phyloP scores from a whole-genome alignment of 345 rosid genomes.

The Firmiana major region DNA sequence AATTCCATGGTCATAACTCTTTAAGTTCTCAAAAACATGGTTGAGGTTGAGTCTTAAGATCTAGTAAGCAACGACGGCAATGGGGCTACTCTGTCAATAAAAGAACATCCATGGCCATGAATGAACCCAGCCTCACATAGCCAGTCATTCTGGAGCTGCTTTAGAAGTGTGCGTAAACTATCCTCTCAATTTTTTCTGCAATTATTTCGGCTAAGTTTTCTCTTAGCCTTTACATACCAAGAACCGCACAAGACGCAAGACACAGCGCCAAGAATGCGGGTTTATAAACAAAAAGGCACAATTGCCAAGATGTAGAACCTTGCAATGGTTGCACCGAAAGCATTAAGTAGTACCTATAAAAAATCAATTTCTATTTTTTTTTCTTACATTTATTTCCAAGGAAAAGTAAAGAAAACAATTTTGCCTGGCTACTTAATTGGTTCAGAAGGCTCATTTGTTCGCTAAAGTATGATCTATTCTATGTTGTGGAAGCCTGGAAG shows the following conservation, averaged over 20 bases:
- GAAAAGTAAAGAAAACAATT: background rate
- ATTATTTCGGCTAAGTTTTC: no score
- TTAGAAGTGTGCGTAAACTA: no score
- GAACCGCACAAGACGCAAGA: background rate
- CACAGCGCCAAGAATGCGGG: background rate
- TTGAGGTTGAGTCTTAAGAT: no score
- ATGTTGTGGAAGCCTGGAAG: slow-evolving; percentile 96
- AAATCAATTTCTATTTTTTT: background rate
- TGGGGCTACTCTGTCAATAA: no score
- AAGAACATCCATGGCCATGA: no score
- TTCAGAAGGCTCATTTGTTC: background rate
- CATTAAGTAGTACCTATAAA: background rate
- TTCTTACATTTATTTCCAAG: slow-evolving; percentile 15
- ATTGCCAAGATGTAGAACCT: background rate
- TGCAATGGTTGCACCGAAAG: background rate
- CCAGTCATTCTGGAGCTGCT: no score
- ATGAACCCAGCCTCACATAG: no score
- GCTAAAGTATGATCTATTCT: slow-evolving; percentile 43
- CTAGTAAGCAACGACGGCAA: no score
- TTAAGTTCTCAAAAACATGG: no score
- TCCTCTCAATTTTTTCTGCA: no score
- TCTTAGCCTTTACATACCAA: background rate
- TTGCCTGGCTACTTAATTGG: background rate
- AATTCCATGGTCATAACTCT: no score
- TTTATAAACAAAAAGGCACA: background rate